phyloP scores from a whole-genome alignment of 2,329 filamentous ascomycete genomes.

The Cladosporium sp. region DNA sequence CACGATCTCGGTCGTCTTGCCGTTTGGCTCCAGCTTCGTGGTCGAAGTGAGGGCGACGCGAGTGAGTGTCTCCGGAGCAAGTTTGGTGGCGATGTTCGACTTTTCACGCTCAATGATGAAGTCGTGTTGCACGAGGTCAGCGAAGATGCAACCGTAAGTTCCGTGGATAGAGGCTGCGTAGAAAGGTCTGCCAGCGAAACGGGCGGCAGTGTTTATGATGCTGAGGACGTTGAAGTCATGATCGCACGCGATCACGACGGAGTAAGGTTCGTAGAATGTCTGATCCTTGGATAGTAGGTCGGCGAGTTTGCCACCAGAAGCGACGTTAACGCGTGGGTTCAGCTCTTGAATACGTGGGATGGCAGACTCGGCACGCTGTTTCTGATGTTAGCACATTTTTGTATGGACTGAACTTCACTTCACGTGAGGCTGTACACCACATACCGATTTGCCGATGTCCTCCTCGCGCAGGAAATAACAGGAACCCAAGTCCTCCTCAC shows the following conservation, averaged over 20 bases:
- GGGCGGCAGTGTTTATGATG: conserved; percentile 81
- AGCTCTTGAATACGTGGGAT: conserved; percentile 75
- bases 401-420: neutral
- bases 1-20: conserved; percentile 77
- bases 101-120: conserved; percentile 85
- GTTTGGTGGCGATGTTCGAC: conserved; percentile 64
- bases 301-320: conserved; percentile 45
- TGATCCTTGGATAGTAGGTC: conserved; percentile 71
- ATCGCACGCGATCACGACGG: conserved; percentile 88
- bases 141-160: conserved; percentile 92
- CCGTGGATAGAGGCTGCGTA: conserved; percentile 88
- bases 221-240: conserved; percentile 72
- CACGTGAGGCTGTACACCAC: conserved; percentile 21
- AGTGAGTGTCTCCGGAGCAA: conserved; percentile 72
- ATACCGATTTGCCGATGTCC: conserved; percentile 71
- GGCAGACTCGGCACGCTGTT: conserved; percentile 76
- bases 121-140: conserved; percentile 85
- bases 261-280: conserved; percentile 75
- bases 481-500: conserved; percentile 71
- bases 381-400: conserved; percentile 6
- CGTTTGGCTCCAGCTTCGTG: conserved; percentile 63
- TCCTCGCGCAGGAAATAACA: conserved; percentile 72
- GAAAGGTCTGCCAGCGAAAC: conserved; percentile 75
- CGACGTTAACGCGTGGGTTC: conserved; percentile 82
- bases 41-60: conserved; percentile 71